Percentiles rank a stretch among this genome's conserved stretches.
Evolutionary conservation across 331 rosid genomes (phyloP).

Genomic region (Quercus phellos): DNA sequence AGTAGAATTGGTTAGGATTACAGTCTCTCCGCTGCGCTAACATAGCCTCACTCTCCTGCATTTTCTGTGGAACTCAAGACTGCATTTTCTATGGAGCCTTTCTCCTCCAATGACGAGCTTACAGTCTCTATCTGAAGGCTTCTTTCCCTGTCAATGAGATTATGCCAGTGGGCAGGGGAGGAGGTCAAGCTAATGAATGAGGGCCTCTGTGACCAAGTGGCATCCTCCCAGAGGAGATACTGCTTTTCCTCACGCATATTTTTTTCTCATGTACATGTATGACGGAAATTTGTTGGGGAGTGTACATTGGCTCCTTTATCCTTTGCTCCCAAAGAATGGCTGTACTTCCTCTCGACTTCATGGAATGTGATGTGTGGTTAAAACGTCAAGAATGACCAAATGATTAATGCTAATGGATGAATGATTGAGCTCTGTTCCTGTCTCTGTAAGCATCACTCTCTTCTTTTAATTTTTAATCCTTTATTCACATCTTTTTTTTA

Average conservation of each 20-base stretch:
- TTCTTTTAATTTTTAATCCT: neutral
- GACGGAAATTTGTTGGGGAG: constrained; percentile 49
- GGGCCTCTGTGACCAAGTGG: constrained; percentile 40
- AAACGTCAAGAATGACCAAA: constrained; percentile 35
- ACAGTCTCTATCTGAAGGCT: constrained; percentile 62
- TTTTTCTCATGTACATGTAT: constrained; percentile 73
- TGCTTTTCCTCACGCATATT: constrained; percentile 75
- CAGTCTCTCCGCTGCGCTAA: no score
- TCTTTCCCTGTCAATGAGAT: constrained; percentile 65
- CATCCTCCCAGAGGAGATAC: constrained; percentile 25
- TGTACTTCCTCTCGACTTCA: constrained; percentile 27
- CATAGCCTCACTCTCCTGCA: constrained; percentile 12
- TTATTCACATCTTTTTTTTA: neutral
- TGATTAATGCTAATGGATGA: constrained; percentile 31
- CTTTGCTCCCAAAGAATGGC: constrained; percentile 48
- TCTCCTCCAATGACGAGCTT: constrained; percentile 52
- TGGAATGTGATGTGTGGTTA: constrained; percentile 90
- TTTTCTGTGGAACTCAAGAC: constrained; percentile 48
- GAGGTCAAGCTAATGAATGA: constrained; percentile 35
- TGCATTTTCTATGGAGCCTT: constrained; percentile 61
- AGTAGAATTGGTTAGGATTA: no score
- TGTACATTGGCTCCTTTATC: constrained; percentile 49
- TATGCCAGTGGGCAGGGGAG: constrained; percentile 56
- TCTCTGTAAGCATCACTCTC: constrained; percentile 16
- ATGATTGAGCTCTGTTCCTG: constrained; percentile 20